Conservation (phyloP, 495 filamentous ascomycete genomes). For the Cryomyces antarcticus region DNA sequence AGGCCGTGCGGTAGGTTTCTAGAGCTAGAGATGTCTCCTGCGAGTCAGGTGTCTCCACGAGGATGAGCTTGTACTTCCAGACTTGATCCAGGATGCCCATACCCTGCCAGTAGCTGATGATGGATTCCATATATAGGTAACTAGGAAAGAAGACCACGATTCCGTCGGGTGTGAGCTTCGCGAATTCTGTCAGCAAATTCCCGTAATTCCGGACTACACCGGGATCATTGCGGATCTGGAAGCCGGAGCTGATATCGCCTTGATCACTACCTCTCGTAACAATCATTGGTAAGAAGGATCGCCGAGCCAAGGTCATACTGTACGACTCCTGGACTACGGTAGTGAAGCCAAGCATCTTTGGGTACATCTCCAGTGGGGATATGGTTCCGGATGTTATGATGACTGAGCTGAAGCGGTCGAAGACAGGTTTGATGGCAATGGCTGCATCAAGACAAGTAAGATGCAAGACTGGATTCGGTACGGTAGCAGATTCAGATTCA, state of each 20-base stretch:
- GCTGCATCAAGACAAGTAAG: constrained; percentile 95
- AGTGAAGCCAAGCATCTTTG: constrained; percentile 87
- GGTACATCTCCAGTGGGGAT: constrained; percentile 96
- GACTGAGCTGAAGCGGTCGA: constrained; percentile 91
- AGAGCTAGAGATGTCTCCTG: constrained; percentile 92
- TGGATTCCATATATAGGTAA: constrained; percentile 98
- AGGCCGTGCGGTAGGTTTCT: constrained; percentile 92
- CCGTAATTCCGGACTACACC: constrained; percentile 92
- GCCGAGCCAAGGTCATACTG: constrained; percentile 85
- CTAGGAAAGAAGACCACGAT: constrained; percentile 98
- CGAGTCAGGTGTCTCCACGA: constrained; percentile 92
- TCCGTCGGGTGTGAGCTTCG: constrained; percentile 85
- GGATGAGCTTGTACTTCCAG: constrained; percentile 97
- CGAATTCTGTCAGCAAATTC: constrained; percentile 76
- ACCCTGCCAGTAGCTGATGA: constrained; percentile 97
- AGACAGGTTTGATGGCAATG: constrained; percentile 94
- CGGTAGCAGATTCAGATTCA: constrained; percentile 86
- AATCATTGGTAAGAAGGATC: constrained; percentile 93
- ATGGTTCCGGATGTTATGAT: constrained; percentile 98
- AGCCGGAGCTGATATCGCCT: constrained; percentile 69
- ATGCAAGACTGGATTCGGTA: constrained; percentile 87
- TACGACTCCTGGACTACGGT: constrained; percentile 93
- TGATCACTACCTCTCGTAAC: constrained; percentile 92
- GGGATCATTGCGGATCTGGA: constrained; percentile 87
- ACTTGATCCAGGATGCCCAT: constrained; percentile 95